These are phyloP conservation scores for Laguncularia racemosa DNA, from an alignment of 345 rosid genomes.

Conservation along the genomic window DNA sequence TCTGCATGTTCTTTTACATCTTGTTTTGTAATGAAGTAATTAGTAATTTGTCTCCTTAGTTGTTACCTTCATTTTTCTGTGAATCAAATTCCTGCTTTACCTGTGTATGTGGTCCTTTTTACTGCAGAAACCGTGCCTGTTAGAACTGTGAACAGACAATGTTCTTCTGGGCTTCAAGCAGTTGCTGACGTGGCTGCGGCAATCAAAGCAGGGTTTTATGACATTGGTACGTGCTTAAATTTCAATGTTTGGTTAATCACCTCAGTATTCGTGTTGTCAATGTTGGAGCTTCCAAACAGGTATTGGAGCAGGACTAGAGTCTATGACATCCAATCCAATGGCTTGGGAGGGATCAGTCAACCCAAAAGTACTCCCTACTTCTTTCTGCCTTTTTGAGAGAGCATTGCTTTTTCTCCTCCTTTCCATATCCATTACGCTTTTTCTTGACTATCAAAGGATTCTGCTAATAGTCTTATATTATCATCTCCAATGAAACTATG, in stretches of 20 bases:
- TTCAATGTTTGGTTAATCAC: neutral
- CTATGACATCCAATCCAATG: slow-evolving; percentile 81
- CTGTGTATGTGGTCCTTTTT: neutral
- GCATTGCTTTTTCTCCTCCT: neutral
- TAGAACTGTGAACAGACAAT: slow-evolving; percentile 89
- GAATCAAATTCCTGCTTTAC: neutral
- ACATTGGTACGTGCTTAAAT: slow-evolving; percentile 45
- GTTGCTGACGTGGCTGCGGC: slow-evolving; percentile 98
- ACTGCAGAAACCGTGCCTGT: slow-evolving; percentile 72
- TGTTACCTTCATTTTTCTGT: neutral
- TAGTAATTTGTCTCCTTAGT: neutral
- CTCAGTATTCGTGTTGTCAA: neutral
- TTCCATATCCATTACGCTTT: no score
- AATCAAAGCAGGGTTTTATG: slow-evolving; percentile 93
- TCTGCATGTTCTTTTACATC: neutral
- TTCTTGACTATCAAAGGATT: no score
- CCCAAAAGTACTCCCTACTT: slow-evolving; percentile 47
- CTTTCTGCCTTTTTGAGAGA: neutral
- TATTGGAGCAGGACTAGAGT: slow-evolving; percentile 96
- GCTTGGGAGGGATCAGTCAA: slow-evolving; percentile 83
- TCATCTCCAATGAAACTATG: no score
- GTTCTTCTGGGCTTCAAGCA: slow-evolving; percentile 99
- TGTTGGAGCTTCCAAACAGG: slow-evolving; percentile 28
- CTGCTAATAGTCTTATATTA: no score
- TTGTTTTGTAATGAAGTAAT: no score